phyloP scores from a whole-genome alignment of 2,329 filamentous ascomycete genomes.

The Pseudofabraea citricarpa region DNA sequence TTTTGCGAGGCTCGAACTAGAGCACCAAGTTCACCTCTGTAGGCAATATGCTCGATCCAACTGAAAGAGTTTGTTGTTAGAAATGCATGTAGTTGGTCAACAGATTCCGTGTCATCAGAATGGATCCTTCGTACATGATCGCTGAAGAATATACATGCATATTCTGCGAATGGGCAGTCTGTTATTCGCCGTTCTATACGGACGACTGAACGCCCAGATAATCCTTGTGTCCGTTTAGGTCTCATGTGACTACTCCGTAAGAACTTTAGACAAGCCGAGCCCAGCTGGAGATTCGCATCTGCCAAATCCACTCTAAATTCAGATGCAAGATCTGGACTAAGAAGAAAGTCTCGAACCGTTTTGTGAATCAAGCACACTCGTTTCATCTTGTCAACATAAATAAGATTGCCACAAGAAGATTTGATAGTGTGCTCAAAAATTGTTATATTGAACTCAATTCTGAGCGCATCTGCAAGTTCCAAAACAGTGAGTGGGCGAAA shows the following conservation, averaged over 20 bases:
- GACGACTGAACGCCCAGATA: not conserved
- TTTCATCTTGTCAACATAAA: conserved; percentile 17
- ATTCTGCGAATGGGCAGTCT: conserved; percentile 11
- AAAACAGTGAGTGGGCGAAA: conserved; percentile 16
- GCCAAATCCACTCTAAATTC: conserved; percentile 21
- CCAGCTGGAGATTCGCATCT: conserved; percentile 20
- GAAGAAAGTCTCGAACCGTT: conserved; percentile 25
- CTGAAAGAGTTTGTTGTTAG: conserved; percentile 16
- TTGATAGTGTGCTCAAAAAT: conserved; percentile 19
- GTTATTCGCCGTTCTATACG: too few relatives aligned
- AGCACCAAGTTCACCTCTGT: conserved; percentile 12
- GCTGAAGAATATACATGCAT: conserved; percentile 21
- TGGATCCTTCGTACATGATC: conserved; percentile 18
- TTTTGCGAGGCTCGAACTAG: conserved; percentile 18
- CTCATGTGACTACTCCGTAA: conserved; percentile 13
- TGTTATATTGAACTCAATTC: conserved; percentile 23
- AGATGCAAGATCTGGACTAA: conserved; percentile 14
- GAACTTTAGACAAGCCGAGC: conserved; percentile 20
- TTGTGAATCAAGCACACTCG: conserved; percentile 25
- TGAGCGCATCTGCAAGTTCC: conserved; percentile 25
- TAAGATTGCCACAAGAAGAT: conserved; percentile 27
- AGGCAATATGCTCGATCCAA: conserved; percentile 26
- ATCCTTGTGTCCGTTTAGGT: conserved; percentile 9
- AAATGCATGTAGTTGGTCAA: conserved; percentile 19
- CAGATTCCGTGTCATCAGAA: conserved; percentile 13